A percentile compares a stretch with the other conserved stretches of the same genome.
Evolutionary conservation across 768 basidiomycete species (phyloP).

Genomic region (Podaxis carcinomalis): DNA sequence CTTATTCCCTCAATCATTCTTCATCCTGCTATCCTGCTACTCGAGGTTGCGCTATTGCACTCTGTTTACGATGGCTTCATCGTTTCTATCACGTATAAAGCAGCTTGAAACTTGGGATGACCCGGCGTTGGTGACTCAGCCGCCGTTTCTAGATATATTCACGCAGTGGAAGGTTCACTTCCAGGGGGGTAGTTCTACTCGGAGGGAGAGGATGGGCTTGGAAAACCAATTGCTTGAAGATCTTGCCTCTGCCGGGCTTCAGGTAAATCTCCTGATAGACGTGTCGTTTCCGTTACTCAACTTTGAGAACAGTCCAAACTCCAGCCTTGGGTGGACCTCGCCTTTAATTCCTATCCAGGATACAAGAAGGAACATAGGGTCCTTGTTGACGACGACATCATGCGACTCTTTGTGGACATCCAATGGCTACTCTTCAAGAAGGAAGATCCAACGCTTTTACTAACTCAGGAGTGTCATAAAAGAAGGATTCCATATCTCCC

Average conservation of each 20-base stretch:
- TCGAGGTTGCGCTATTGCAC: not conserved
- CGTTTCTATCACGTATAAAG: not conserved
- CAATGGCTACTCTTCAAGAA: slow-evolving; percentile 20
- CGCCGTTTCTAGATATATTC: slow-evolving; percentile 3
- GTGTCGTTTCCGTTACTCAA: not conserved
- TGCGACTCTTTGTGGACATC: slow-evolving; percentile 16
- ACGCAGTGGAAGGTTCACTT: not conserved
- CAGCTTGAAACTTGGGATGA: slow-evolving; percentile 2
- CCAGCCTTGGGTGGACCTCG: slow-evolving; percentile 7
- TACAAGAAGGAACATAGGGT: not conserved
- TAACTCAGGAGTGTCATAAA: not conserved
- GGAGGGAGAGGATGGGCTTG: not conserved
- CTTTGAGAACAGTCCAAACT: not conserved
- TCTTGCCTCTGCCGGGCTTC: not conserved
- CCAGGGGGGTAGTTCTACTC: not conserved
- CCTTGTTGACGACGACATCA: not conserved
- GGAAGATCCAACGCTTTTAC: not conserved
- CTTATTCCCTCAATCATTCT: not conserved
- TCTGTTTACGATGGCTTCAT: not conserved
- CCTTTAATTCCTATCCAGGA: not conserved
- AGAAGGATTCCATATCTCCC: not conserved
- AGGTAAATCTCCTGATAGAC: not conserved
- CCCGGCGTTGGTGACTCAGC: not conserved
- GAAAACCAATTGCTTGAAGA: not conserved
- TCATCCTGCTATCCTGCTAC: not conserved